These are phyloP conservation scores for Fusarium luffae DNA, from an alignment of 2,329 filamentous ascomycete genomes.

Conservation along the genomic window DNA sequence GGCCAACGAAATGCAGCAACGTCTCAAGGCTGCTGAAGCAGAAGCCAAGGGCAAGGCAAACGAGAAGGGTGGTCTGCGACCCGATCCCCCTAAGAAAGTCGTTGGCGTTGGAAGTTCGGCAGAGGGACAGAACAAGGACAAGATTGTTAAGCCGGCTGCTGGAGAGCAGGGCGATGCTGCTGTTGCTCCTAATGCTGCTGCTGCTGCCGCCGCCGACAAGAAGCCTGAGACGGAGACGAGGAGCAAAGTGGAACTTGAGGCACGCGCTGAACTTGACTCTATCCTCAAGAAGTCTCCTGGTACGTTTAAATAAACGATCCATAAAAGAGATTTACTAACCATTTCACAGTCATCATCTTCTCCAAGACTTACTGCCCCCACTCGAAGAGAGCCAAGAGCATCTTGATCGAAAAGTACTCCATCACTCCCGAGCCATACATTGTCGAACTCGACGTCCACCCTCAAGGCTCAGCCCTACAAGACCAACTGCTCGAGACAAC, in stretches of 20 bases:
- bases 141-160: constrained; percentile 55
- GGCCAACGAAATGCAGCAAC: constrained; percentile 64
- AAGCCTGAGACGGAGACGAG: constrained; percentile 63
- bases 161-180: constrained; percentile 31
- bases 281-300: constrained; percentile 88
- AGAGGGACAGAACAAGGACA: constrained; percentile 57
- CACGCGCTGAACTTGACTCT: constrained; percentile 76
- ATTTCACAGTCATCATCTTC: constrained; percentile 83
- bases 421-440: constrained; percentile 87
- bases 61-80: constrained; percentile 70
- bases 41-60: constrained; percentile 76
- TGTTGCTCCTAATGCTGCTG: not conserved
- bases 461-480: constrained; percentile 79
- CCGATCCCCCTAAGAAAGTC: constrained; percentile 67
- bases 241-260: constrained; percentile 70
- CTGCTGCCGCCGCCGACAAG: constrained; percentile 28
- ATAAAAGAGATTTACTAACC: constrained; percentile 19
- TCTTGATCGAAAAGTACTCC: constrained; percentile 85
- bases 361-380: constrained; percentile 93
- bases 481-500: constrained; percentile 77
- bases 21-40: constrained; percentile 75
- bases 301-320: constrained; percentile 56
- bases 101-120: constrained; percentile 70
- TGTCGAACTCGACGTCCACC: constrained; percentile 89
- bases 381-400: constrained; percentile 84